phyloP scores from a whole-genome alignment of 768 basidiomycete species.

The Scleroderma bovista region DNA sequence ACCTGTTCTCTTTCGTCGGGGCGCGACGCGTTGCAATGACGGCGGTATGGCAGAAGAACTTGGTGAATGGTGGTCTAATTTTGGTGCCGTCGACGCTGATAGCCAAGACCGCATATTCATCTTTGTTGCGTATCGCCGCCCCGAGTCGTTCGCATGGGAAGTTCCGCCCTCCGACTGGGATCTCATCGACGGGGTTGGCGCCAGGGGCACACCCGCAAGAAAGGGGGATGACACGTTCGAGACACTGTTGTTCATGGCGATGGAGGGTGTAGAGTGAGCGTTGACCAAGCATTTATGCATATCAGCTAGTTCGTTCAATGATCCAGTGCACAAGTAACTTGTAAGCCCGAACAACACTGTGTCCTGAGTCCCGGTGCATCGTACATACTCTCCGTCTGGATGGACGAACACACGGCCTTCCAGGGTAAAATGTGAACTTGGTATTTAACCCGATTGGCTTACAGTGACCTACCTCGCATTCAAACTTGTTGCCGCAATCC shows the following conservation, averaged over 20 bases:
- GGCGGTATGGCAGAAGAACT: neutral
- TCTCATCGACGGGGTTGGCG: conserved; percentile 54
- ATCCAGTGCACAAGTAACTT: too few relatives aligned
- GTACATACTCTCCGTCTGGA: too few relatives aligned
- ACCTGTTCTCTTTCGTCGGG: conserved; percentile 41
- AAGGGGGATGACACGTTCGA: conserved; percentile 73
- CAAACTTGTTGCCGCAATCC: too few relatives aligned
- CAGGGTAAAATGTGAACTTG: too few relatives aligned
- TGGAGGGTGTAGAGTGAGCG: conserved; percentile 11
- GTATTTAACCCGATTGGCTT: too few relatives aligned
- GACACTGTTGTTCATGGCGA: conserved; percentile 45
- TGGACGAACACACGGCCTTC: too few relatives aligned
- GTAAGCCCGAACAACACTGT: too few relatives aligned
- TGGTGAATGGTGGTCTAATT: conserved; percentile 33
- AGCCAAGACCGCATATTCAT: conserved; percentile 43
- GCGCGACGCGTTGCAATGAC: neutral
- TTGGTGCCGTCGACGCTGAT: conserved; percentile 33
- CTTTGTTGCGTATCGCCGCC: conserved; percentile 54
- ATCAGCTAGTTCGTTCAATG: too few relatives aligned
- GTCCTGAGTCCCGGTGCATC: too few relatives aligned
- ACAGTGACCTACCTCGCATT: too few relatives aligned
- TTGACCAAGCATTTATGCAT: too few relatives aligned
- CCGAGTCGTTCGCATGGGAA: conserved; percentile 53
- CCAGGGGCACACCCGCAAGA: conserved; percentile 32
- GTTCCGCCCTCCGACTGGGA: conserved; percentile 49